Evolutionary conservation across 148 eudicot genomes (phyloP), one percentile per base, ranked within the genome.

Genomic region (Fagopyrum tataricum): DNA sequence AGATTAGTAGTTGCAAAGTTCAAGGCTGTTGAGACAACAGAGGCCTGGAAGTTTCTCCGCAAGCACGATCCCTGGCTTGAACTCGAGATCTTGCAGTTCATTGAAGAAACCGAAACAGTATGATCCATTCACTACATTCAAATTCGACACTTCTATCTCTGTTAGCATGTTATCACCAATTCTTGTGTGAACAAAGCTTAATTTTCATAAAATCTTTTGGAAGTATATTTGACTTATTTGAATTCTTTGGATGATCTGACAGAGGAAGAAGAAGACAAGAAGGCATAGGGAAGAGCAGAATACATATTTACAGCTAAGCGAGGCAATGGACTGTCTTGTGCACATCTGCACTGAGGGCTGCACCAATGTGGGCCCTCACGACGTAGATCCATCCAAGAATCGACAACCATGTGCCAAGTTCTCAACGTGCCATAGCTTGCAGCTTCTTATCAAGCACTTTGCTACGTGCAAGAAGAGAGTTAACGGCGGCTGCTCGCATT

Each of bases 291-390:
- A 85, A 52, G 97, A 86, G 44, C 94, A 87, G 69, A 64, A 37
- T 15, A 51, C 87, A 78, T 93, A 89, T 74, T 2, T 87, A n/a
- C 88, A 91, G 78, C 84, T 93, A 72, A 78, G 84, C n/a, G 98
- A 90, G 77, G 98, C 97, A n/a, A 93, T 93, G 98, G 98, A 89
- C 17, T 87, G 98, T 74, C 78, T 93, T 64, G 89, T 83, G 73
- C 98, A 93, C 78, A 93, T 93, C 46, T 91, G 92, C 71, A 86
- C 92, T 4, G 97, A 93, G 77, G 98, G 69, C 24, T 93, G 98
- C 85, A 89, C 89, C 14, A 78, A 72, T 7, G 96, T 93, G 14
- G 92, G 98, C 13, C 98, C 98, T 2, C 77, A 80, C 31, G 91
- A 89, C 76, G 78, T 82, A 86, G 91, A 81, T n/a, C 86, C 86